Percentiles rank a stretch among this genome's conserved stretches.
Conservation (phyloP, 2,329 filamentous ascomycete species). For the Colletotrichum truncatum region DNA sequence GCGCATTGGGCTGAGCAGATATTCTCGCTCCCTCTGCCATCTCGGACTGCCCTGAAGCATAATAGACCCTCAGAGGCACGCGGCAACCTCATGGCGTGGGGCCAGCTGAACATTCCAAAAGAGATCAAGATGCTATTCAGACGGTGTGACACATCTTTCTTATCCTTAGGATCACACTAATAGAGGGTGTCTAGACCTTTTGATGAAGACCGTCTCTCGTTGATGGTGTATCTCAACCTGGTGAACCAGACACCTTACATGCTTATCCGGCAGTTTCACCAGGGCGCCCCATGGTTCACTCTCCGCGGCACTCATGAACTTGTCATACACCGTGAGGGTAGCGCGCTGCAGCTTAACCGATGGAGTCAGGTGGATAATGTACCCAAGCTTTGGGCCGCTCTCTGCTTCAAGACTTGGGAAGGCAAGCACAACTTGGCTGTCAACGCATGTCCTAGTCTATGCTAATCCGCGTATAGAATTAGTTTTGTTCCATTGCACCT, state of each 20-base stretch:
- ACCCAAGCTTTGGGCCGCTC: conserved; percentile 61
- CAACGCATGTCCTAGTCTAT: background rate
- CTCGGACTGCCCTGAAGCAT: conserved; percentile 58
- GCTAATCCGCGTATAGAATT: conserved; percentile 54
- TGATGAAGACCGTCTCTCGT: conserved; percentile 58
- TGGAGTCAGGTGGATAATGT: conserved; percentile 56
- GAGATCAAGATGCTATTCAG: conserved; percentile 63
- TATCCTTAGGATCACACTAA: background rate
- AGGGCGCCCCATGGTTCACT: conserved; percentile 55
- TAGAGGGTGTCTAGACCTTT: conserved; percentile 15
- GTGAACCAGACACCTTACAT: conserved; percentile 55
- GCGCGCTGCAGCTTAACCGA: conserved; percentile 58
- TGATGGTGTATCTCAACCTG: conserved; percentile 61
- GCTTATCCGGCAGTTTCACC: conserved; percentile 53
- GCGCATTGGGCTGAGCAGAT: conserved; percentile 70
- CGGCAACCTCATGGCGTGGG: conserved; percentile 55
- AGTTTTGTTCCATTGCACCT: conserved; percentile 67
- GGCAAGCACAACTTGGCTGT: conserved; percentile 52
- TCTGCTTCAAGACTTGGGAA: conserved; percentile 70
- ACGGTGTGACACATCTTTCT: conserved; percentile 47
- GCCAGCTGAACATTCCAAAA: conserved; percentile 53
- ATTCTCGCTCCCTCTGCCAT: conserved; percentile 63
- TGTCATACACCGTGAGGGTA: conserved; percentile 58
- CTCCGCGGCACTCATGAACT: conserved; percentile 63
- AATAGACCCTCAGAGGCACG: conserved; percentile 49